These are phyloP conservation scores for Didymella keratinophila DNA, from an alignment of 2,329 filamentous ascomycete species.

Conservation along the genomic window DNA sequence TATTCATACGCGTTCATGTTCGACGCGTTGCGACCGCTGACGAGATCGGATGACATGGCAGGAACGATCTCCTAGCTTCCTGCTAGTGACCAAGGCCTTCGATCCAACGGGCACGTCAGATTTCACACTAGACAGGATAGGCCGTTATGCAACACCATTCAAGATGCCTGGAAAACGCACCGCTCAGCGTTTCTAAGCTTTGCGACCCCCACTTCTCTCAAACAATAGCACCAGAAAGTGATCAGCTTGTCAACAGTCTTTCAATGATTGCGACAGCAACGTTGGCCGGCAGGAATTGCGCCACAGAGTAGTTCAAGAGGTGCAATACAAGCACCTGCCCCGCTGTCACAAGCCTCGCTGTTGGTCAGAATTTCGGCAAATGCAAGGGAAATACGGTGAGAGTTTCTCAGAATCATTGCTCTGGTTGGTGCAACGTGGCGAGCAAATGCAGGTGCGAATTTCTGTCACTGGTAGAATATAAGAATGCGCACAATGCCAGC, in stretches of 20 bases:
- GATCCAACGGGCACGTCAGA: slow-evolving; percentile 9
- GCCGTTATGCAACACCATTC: slow-evolving; percentile 15
- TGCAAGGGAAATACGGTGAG: slow-evolving; percentile 16
- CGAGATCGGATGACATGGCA: slow-evolving; percentile 4
- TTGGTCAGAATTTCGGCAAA: slow-evolving; percentile 5
- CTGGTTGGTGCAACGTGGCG: slow-evolving; percentile 24
- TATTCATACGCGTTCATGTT: not conserved
- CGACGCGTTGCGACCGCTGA: not conserved
- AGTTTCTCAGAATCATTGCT: slow-evolving; percentile 3
- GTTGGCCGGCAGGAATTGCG: not conserved
- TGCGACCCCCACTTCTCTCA: slow-evolving; percentile 16
- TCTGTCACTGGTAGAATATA: slow-evolving; percentile 23
- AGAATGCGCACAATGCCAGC: slow-evolving; percentile 22
- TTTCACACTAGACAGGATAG: slow-evolving; percentile 13
- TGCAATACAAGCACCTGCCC: not conserved
- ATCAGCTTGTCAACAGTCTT: slow-evolving; percentile 9
- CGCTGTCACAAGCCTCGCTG: slow-evolving; percentile 2
- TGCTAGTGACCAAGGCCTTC: slow-evolving; percentile 5
- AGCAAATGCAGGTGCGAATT: slow-evolving; percentile 21
- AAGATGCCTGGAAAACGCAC: slow-evolving; percentile 13
- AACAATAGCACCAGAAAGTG: slow-evolving; percentile 18
- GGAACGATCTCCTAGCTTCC: slow-evolving; percentile 6
- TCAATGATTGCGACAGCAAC: slow-evolving; percentile 1
- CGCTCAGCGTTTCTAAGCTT: slow-evolving; percentile 16
- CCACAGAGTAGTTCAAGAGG: slow-evolving; percentile 5